A percentile compares a stretch with the other conserved stretches of the same genome.
Conservation (phyloP, 2,329 filamentous ascomycete species). For the Sclerotinia minor region DNA sequence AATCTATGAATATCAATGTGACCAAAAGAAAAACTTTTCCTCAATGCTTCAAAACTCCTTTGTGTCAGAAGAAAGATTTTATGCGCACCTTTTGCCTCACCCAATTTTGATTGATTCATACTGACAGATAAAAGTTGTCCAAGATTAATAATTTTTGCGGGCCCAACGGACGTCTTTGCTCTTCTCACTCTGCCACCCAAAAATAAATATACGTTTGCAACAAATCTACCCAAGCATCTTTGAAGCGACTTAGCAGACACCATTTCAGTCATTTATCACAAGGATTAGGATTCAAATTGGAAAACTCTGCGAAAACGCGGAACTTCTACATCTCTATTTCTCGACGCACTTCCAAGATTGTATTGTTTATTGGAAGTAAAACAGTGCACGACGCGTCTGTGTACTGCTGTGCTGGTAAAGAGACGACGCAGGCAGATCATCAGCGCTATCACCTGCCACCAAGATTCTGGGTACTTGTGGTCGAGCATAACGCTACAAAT, state of each 20-base stretch:
- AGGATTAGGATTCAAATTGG: slow-evolving; percentile 1
- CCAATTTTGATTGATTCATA: slow-evolving; percentile 13
- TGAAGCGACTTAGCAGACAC: background rate
- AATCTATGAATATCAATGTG: slow-evolving; percentile 16
- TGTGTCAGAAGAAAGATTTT: slow-evolving; percentile 1
- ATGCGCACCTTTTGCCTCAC: slow-evolving; percentile 13
- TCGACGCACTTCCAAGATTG: slow-evolving; percentile 5
- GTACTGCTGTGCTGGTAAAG: slow-evolving; percentile 14
- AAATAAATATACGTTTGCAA: slow-evolving; percentile 11
- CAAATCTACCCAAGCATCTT: slow-evolving; percentile 14
- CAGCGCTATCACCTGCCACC: background rate
- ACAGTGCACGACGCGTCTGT: slow-evolving; percentile 5
- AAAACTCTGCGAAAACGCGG: background rate
- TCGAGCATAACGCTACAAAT: slow-evolving; percentile 2
- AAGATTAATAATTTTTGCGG: slow-evolving; percentile 23
- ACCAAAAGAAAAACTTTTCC: background rate
- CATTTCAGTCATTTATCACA: slow-evolving; percentile 4
- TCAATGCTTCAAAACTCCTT: slow-evolving; percentile 3
- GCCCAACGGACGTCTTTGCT: slow-evolving; percentile 9
- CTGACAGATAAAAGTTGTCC: slow-evolving; percentile 21
- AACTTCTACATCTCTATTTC: background rate
- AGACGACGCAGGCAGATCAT: background rate
- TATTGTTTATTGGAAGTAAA: slow-evolving; percentile 2
- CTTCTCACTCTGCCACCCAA: slow-evolving; percentile 4
- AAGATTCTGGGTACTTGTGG: background rate